phyloP scores from a whole-genome alignment of 192 early-diverging fungal species.

The Coemansia sp. region DNA sequence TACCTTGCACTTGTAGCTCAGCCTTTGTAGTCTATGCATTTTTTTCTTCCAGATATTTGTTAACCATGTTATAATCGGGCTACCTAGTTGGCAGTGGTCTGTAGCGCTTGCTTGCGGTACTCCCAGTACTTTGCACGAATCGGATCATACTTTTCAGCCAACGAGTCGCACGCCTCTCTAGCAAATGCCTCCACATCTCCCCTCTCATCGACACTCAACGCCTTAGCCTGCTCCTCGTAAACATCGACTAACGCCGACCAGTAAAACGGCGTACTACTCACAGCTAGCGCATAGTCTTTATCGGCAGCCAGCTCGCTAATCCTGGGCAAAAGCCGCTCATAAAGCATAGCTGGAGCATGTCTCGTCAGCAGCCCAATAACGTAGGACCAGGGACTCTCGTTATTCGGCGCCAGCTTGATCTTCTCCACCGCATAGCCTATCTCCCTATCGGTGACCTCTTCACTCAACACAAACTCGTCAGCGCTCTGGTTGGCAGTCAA shows the following conservation, averaged over 20 bases:
- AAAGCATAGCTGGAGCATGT: slow-evolving; percentile 37
- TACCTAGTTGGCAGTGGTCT: not conserved
- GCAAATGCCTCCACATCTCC: slow-evolving; percentile 21
- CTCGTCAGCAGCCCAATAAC: slow-evolving; percentile 65
- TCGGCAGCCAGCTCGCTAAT: slow-evolving; percentile 33
- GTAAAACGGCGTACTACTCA: slow-evolving; percentile 41
- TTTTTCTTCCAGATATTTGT: slow-evolving; percentile 7
- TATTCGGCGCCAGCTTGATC: slow-evolving; percentile 82
- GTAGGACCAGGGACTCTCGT: slow-evolving; percentile 94
- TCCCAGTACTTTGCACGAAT: slow-evolving; percentile 50
- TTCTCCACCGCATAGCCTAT: slow-evolving; percentile 68
- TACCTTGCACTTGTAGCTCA: slow-evolving; percentile 12
- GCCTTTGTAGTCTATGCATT: not conserved
- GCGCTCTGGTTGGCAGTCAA: slow-evolving; percentile 57
- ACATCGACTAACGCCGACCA: slow-evolving; percentile 54
- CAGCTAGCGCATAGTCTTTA: slow-evolving; percentile 14
- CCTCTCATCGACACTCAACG: slow-evolving; percentile 10
- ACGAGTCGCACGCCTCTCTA: slow-evolving; percentile 20
- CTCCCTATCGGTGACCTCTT: slow-evolving; percentile 62
- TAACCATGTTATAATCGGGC: not conserved
- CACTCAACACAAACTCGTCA: slow-evolving; percentile 35
- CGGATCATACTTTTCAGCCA: slow-evolving; percentile 39
- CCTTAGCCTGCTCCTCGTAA: slow-evolving; percentile 38
- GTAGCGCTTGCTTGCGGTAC: slow-evolving; percentile 30
- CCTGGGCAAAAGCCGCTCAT: slow-evolving; percentile 36